phyloP scores from a whole-genome alignment of 768 basidiomycete genomes.

The Boletus tomentosulus region DNA sequence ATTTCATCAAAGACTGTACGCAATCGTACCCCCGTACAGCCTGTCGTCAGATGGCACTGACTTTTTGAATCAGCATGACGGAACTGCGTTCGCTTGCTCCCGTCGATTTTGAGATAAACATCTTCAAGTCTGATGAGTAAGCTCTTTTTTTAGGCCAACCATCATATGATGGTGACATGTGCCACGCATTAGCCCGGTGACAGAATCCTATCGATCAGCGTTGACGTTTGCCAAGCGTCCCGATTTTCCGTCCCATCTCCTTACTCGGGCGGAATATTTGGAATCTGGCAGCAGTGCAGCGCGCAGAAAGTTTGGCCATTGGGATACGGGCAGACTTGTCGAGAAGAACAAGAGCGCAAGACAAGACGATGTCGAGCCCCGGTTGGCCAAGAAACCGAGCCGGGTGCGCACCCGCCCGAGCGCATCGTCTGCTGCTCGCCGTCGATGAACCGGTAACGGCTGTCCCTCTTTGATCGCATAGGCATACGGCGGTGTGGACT shows the following conservation, averaged over 20 bases:
- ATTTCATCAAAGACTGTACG: conserved; percentile 75
- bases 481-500: conserved; percentile 2
- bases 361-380: conserved; percentile 24
- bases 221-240: conserved; percentile 51
- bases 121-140: conserved; percentile 73
- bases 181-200: conserved; percentile 50
- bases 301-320: conserved; percentile 68
- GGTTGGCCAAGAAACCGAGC: conserved; percentile 25
- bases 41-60: conserved; percentile 14
- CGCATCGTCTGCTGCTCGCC: conserved; percentile 20
- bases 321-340: conserved; percentile 36
- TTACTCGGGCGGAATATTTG: conserved; percentile 79
- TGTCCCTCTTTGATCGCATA: conserved; percentile 1
- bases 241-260: conserved; percentile 47
- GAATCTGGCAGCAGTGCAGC: conserved; percentile 77
- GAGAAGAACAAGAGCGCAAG: conserved; percentile 23
- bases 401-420: conserved; percentile 23
- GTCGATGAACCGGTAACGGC: conserved; percentile 30
- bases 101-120: conserved; percentile 67
- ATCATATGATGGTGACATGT: conserved; percentile 12
- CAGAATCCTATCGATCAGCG: conserved; percentile 62
- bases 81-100: conserved; percentile 83
- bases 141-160: conserved; percentile 29
- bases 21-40: conserved; percentile 13
- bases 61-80: conserved; percentile 43